Percentiles rank a stretch among this genome's conserved stretches.
Conservation (phyloP, 2,329 filamentous ascomycete species). For the Cladosporium cucumerinum region DNA sequence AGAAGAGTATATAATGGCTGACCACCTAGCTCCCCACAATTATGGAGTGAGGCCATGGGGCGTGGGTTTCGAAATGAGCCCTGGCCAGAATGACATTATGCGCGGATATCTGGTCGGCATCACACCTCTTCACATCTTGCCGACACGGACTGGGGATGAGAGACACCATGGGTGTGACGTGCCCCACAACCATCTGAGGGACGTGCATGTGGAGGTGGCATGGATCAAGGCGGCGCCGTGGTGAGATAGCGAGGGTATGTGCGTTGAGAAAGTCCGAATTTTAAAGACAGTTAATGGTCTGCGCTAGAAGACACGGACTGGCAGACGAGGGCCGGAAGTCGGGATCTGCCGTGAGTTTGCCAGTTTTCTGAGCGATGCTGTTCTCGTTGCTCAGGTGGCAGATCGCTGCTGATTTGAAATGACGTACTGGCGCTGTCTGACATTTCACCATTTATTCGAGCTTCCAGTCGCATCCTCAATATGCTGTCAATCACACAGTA, state of each 20-base stretch:
- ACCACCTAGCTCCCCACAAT: constrained; percentile 17
- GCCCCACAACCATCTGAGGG: constrained; percentile 11
- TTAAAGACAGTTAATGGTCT: background rate
- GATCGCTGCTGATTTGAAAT: background rate
- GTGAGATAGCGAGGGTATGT: constrained; percentile 3
- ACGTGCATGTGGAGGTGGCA: constrained; percentile 13
- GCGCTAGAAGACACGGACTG: constrained; percentile 9
- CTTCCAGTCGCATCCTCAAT: background rate
- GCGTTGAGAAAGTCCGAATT: constrained; percentile 14
- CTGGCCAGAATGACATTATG: constrained; percentile 15
- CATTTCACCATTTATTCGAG: background rate
- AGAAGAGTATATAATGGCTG: constrained; percentile 13
- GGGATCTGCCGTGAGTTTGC: constrained; percentile 2
- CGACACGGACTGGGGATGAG: constrained; percentile 7
- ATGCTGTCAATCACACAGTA: background rate
- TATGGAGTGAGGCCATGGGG: constrained; percentile 17
- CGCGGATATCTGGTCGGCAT: constrained; percentile 8
- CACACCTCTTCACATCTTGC: constrained; percentile 13
- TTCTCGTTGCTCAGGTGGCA: background rate
- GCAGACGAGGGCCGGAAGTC: background rate
- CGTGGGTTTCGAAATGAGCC: constrained; percentile 16
- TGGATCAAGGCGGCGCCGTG: constrained; percentile 8
- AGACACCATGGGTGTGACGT: constrained; percentile 6
- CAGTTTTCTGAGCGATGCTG: background rate
- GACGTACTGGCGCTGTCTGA: background rate